Conservation (phyloP, 345 rosid genomes). For the Syzygium jambos region DNA sequence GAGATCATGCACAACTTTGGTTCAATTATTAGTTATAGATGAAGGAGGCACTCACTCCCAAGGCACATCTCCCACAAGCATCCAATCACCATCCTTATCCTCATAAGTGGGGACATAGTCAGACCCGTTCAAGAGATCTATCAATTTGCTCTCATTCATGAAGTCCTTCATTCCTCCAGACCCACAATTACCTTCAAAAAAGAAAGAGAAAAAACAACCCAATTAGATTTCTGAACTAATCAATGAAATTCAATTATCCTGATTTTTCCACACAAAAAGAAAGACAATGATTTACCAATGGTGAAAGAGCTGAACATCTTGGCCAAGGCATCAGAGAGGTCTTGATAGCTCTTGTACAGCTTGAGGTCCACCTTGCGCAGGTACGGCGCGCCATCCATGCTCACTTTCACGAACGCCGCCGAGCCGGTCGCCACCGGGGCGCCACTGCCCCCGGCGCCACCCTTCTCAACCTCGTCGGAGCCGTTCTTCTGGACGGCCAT, state of each 20-base stretch:
- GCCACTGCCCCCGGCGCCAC: constrained; percentile 9
- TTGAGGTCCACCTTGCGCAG: constrained; percentile 75
- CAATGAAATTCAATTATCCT: too few species aligned
- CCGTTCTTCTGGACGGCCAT: constrained; percentile 51
- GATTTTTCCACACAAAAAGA: background rate
- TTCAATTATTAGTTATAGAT: background rate
- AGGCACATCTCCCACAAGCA: constrained; percentile 94
- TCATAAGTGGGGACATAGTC: constrained; percentile 78
- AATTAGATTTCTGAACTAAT: background rate
- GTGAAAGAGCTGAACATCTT: constrained; percentile 88
- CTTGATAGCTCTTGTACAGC: constrained; percentile 57
- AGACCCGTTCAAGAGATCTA: constrained; percentile 67
- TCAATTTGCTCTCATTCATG: constrained; percentile 74
- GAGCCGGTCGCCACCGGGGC: background rate
- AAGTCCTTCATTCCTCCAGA: constrained; percentile 74
- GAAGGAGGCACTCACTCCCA: constrained; percentile 51
- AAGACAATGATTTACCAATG: constrained; percentile 23
- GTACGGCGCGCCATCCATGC: constrained; percentile 93
- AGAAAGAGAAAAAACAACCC: background rate
- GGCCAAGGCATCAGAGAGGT: constrained; percentile 64
- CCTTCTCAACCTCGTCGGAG: constrained; percentile 20
- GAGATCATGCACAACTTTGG: background rate
- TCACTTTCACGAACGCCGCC: constrained; percentile 62
- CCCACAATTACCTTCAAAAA: constrained; percentile 44
- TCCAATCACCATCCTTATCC: constrained; percentile 93